Base-by-base conservation (phyloP, 495 filamentous ascomycete species). In the Trichoderma parareesei region DNA sequence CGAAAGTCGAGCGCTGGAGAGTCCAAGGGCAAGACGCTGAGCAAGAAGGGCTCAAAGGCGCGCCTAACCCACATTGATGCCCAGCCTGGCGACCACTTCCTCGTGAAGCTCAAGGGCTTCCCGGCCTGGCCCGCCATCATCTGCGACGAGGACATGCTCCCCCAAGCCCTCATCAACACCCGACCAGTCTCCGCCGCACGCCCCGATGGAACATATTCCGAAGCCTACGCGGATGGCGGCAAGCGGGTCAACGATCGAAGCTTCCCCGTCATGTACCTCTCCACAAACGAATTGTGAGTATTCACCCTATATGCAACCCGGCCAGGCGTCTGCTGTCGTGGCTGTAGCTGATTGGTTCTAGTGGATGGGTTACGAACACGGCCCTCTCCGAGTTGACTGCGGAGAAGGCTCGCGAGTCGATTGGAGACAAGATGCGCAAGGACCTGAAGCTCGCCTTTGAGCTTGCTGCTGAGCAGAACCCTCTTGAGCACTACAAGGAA, bases 221-320 rank as follows among this genome's bases (percentile, higher is more conserved):
- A 90, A 60, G 91, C 91, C 68, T 93, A 89, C 72, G 83, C 85
- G 38, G 91, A 94, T 69, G 91, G 85, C 65, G 92, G 88, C 66
- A 92, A 91, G 79, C 88, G 91, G 64, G 87, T 81, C 18, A 82
- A 85, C 46, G 91, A 96, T 74, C 83, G 93, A 49, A 92, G 89
- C 5, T 97, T 89, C 73, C 91, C 93, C 3, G 86, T 97, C 67
- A 96, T 96, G 92, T 97, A 94, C 75, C 79, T 97, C 64, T 81
- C 86, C 65, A 95, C 92, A 63, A 95, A 97, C 73, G 91, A 97
- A 81, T 97, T 97, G 93, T 97, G 78, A 83, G 92, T 87, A 27
- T 27, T 27, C 27, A 27, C 27, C 27, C 27, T 27, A 27, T 10
- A 49, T 13, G 37, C 42, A 18, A 38, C 44, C 40, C 27, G 38